Evolutionary conservation across 2,329 filamentous ascomycete genomes (phyloP).

Genomic region (Paracamarosporium sp.): DNA sequence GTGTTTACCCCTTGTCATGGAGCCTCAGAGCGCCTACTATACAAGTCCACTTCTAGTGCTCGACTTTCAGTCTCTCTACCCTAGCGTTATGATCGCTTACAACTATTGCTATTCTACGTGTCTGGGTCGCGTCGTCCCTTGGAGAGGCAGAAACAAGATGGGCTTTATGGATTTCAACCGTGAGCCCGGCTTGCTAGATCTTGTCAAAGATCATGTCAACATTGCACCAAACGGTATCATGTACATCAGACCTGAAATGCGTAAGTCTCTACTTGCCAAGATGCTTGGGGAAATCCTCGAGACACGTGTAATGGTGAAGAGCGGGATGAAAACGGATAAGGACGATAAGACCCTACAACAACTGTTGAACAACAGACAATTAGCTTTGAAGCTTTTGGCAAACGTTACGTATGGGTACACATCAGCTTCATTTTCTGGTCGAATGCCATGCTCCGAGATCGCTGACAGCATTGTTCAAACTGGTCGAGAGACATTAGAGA

Average conservation of each 20-base stretch:
- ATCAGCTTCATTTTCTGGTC: constrained; percentile 92
- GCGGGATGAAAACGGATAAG: constrained; percentile 92
- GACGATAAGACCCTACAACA: constrained; percentile 85
- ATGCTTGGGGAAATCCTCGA: constrained; percentile 97
- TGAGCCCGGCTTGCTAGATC: constrained; percentile 73
- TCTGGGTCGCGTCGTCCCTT: constrained; percentile 81
- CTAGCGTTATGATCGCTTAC: constrained; percentile 98
- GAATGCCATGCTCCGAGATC: constrained; percentile 98
- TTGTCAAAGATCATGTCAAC: constrained; percentile 86
- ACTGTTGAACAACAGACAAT: constrained; percentile 88
- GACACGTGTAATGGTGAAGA: constrained; percentile 97
- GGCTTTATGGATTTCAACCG: constrained; percentile 88
- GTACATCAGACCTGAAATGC: constrained; percentile 84
- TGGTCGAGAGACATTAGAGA: constrained; percentile 91
- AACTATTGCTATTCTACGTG: constrained; percentile 99
- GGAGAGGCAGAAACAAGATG: constrained; percentile 94
- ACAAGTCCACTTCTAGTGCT: constrained; percentile 86
- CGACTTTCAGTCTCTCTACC: constrained; percentile 96
- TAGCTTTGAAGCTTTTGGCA: constrained; percentile 94
- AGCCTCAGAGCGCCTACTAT: constrained; percentile 94
- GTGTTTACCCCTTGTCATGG: constrained; percentile 95
- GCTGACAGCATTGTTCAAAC: constrained; percentile 98
- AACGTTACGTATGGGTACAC: constrained; percentile 99
- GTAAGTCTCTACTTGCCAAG: constrained; percentile 90
- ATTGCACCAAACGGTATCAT: constrained; percentile 96